Base-by-base conservation (phyloP, 2,329 filamentous ascomycete species). In the Fusarium sp. region DNA sequence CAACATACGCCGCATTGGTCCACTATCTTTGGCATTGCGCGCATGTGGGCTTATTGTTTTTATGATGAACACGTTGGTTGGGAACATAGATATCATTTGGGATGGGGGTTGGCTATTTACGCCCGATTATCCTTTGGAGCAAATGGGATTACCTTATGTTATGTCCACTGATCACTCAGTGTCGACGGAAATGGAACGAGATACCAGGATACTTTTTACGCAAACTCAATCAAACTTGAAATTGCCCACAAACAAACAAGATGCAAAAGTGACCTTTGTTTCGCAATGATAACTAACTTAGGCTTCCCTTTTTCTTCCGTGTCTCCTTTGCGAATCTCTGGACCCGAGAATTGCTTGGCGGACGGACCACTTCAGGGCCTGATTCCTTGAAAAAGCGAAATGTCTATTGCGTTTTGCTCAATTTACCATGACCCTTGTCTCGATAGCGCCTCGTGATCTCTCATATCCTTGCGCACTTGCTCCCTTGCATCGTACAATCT, bases 151-250 rank as follows among this genome's bases (percentile, higher is more conserved):
- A 55, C 52, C 38, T 55, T 55, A 55, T 46, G 52, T 55, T 55
- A 75, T 67, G 73, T 76, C 74, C 73, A 70, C 74, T 76, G 74
- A 75, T 65, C 65, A 74, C 58, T 75, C 73, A 75, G 74, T 76
- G 74, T 73, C 17, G 74, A 76, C 67, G 73, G 73, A 64, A 74
- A 71, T 62, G 74, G 73, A 73, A 73, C 48, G 73, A 76, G 69
- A 75, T 76, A 75, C 69, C 70, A 75, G 46, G 69, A 63, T 64
- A 73, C 60, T 70, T 61, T 64, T 74, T 69, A 73, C 52, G 61
- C 69, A 55, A 61, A 64, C 61, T 68, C 42, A 71, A 71, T 65
- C 45, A 62, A 66, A 67, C 61, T 63, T 70, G 58, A 60, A 58
- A 74, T 65, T 70, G 60, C 58, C 50, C 50, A 46, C 52, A 64